A percentile compares a stretch with the other conserved stretches of the same genome.
Conservation (phyloP, 495 filamentous ascomycete genomes). For the Neurospora sp. region DNA sequence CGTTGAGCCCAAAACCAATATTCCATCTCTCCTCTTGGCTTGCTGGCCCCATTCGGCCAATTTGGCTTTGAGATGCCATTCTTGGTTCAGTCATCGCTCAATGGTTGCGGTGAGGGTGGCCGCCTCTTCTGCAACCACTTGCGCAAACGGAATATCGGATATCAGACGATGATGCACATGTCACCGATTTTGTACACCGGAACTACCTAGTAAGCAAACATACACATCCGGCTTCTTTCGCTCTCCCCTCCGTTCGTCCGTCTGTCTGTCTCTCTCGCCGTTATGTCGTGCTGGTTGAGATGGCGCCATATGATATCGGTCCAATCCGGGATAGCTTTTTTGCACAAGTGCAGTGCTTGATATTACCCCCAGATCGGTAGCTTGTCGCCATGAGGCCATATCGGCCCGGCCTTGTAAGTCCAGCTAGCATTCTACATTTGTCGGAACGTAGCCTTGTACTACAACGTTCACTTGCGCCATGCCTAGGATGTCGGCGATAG, state of each 20-base stretch:
- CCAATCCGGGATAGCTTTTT: not conserved
- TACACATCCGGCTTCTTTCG: not conserved
- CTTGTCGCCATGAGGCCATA: not conserved
- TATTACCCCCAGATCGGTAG: not conserved
- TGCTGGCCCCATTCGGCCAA: not conserved
- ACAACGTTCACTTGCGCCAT: not conserved
- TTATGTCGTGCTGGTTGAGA: not conserved
- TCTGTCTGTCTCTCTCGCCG: not conserved
- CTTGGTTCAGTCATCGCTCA: not conserved
- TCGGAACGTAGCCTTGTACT: not conserved
- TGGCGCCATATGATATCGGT: not conserved
- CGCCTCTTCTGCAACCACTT: not conserved
- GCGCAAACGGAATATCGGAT: not conserved
- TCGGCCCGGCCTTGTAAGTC: not conserved
- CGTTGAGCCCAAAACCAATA: not conserved
- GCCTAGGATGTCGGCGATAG: not conserved
- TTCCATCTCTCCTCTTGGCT: not conserved
- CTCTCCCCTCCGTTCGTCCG: not conserved
- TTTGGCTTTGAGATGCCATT: not conserved
- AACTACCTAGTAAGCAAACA: not conserved
- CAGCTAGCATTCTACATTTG: not conserved
- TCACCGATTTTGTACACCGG: not conserved
- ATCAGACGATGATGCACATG: not conserved
- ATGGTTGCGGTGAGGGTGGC: not conserved
- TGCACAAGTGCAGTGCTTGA: not conserved